Percentiles rank a stretch among this genome's conserved stretches.
phyloP scores from a whole-genome alignment of 345 rosid species.

The Clausena lansium region DNA sequence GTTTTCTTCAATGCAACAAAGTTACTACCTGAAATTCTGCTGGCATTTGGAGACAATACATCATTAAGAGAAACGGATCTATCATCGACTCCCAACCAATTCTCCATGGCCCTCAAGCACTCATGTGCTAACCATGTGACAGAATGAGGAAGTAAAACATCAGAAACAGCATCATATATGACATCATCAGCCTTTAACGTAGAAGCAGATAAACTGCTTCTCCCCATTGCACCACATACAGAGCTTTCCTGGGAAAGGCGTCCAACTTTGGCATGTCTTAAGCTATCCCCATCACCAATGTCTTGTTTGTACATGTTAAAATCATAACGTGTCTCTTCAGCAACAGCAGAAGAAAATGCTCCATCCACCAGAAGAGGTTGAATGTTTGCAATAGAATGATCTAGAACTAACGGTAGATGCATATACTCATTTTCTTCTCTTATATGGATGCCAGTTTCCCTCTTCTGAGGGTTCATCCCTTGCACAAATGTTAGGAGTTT shows the following conservation, averaged over 20 bases:
- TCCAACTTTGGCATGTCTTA: slow-evolving; percentile 85
- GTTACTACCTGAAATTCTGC: slow-evolving; percentile 37
- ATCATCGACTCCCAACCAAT: slow-evolving; percentile 63
- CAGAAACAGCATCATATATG: slow-evolving; percentile 26
- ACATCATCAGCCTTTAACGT: slow-evolving; percentile 37
- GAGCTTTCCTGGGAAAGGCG: slow-evolving; percentile 72
- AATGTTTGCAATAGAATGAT: slow-evolving; percentile 58
- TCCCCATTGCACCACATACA: slow-evolving; percentile 51
- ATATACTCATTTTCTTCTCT: slow-evolving; percentile 71
- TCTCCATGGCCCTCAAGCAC: slow-evolving; percentile 74
- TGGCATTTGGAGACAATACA: slow-evolving; percentile 31
- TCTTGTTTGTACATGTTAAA: slow-evolving; percentile 28
- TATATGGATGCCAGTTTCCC: slow-evolving; percentile 74
- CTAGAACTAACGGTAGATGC: slow-evolving; percentile 58
- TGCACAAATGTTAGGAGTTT: slow-evolving; percentile 73
- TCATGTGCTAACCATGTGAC: slow-evolving; percentile 59
- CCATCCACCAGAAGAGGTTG: slow-evolving; percentile 78
- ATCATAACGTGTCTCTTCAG: slow-evolving; percentile 40
- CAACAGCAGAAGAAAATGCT: slow-evolving; percentile 52
- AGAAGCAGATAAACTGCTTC: slow-evolving; percentile 40
- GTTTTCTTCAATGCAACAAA: slow-evolving; percentile 57
- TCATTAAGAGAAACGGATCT: slow-evolving; percentile 34
- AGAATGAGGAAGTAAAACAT: slow-evolving; percentile 48
- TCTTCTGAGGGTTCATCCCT: slow-evolving; percentile 79
- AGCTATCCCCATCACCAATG: slow-evolving; percentile 50